These are phyloP conservation scores for Suhomyces guaymorum DNA, from an alignment of 1,139 yeast genomes.

Conservation along the genomic window DNA sequence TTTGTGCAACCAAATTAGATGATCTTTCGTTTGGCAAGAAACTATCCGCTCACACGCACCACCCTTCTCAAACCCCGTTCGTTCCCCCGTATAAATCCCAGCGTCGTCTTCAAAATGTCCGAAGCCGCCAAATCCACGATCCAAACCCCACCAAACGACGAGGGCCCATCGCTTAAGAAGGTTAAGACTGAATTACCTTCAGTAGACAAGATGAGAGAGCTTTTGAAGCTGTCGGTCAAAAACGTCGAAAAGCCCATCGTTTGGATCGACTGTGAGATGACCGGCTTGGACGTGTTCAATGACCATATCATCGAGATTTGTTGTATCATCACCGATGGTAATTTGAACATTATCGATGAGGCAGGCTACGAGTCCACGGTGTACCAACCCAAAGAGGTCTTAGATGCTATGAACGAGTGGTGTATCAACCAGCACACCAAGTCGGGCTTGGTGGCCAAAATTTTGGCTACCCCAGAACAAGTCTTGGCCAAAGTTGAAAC, in stretches of 20 bases:
- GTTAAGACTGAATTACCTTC: conserved; percentile 3
- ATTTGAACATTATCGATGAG: conserved; percentile 65
- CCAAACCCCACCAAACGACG: not conserved
- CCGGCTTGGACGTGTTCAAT: conserved; percentile 81
- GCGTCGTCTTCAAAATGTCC: conserved; percentile 3
- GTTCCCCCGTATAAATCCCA: not conserved
- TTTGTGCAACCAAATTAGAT: too few relatives aligned
- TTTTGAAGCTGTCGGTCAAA: conserved; percentile 7
- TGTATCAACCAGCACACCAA: conserved; percentile 75
- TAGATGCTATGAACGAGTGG: conserved; percentile 85
- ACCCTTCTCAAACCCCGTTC: not conserved
- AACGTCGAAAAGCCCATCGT: conserved; percentile 41
- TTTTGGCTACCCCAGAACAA: conserved; percentile 53
- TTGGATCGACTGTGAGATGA: conserved; percentile 89
- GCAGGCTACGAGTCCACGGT: conserved; percentile 80
- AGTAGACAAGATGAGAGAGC: conserved; percentile 5
- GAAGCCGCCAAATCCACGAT: conserved; percentile 2
- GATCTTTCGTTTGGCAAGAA: not conserved
- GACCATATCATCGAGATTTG: conserved; percentile 84
- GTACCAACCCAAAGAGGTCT: conserved; percentile 61
- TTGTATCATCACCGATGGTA: conserved; percentile 83
- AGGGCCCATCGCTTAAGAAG: conserved; percentile 7
- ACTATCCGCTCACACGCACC: not conserved
- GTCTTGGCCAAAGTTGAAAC: conserved; percentile 60
- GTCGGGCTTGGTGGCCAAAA: conserved; percentile 77